A percentile compares a stretch with the other conserved stretches of the same genome.
Conservation (phyloP, 257 asterid species). For the Salvia splendens region DNA sequence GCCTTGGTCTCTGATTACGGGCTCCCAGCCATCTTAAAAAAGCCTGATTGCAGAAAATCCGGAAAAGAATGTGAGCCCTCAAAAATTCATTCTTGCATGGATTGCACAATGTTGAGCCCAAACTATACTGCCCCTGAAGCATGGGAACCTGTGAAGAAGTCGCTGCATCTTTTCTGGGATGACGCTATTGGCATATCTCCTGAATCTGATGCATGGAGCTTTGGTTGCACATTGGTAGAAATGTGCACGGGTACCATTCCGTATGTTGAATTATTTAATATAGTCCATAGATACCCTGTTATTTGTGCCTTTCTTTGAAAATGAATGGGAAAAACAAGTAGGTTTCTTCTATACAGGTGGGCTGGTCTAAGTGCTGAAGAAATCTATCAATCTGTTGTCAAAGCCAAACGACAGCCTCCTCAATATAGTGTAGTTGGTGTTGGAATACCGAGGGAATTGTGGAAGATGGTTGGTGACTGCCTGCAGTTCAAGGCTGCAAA, state of each 20-base stretch:
- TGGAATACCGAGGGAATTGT: conserved; percentile 94
- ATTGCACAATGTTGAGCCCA: conserved; percentile 97
- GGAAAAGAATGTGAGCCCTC: conserved; percentile 73
- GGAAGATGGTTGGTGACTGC: conserved; percentile 99
- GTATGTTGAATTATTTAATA: conserved; percentile 55
- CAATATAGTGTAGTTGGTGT: conserved; percentile 96
- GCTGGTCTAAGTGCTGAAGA: conserved; percentile 88
- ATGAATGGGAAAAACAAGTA: conserved; percentile 33
- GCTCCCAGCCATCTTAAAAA: conserved; percentile 89
- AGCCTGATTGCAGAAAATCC: conserved; percentile 80
- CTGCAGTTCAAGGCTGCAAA: conserved; percentile 83
- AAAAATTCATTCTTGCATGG: conserved; percentile 95
- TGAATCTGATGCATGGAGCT: conserved; percentile 99
- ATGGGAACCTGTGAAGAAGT: conserved; percentile 95
- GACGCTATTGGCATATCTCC: conserved; percentile 95
- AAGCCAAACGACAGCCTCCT: conserved; percentile 85
- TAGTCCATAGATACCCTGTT: conserved; percentile 23
- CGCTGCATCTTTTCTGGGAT: conserved; percentile 94
- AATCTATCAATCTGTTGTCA: conserved; percentile 86
- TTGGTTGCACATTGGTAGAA: conserved; percentile 97
- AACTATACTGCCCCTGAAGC: conserved; percentile 99
- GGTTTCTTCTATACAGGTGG: conserved; percentile 67
- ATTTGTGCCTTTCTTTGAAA: conserved; percentile 17
- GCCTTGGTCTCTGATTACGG: conserved; percentile 98
- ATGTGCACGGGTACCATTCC: conserved; percentile 99